These are phyloP conservation scores for Psilocybe mexicana DNA, from an alignment of 1,284 basidiomycete species.

Conservation along the genomic window DNA sequence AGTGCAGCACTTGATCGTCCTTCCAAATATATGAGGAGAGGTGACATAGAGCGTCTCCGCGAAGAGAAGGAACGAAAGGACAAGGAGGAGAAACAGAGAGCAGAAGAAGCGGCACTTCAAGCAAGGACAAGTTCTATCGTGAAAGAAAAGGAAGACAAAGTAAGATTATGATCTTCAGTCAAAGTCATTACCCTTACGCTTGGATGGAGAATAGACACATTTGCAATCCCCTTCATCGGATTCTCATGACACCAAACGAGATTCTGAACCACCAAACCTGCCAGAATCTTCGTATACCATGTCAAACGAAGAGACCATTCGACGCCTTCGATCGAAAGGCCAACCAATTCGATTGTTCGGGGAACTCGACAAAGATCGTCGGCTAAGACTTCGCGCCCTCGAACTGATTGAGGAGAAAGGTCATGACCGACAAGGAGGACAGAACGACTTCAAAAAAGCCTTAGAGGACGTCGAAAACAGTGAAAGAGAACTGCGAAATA, in stretches of 20 bases:
- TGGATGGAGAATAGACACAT: slow-evolving; percentile 52
- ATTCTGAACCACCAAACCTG: slow-evolving; percentile 51
- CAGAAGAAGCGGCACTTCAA: slow-evolving; percentile 31
- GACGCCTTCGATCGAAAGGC: slow-evolving; percentile 85
- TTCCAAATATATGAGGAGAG: slow-evolving; percentile 85
- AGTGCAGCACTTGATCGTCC: slow-evolving; percentile 39
- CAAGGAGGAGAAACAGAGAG: slow-evolving; percentile 44
- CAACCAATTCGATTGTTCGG: slow-evolving; percentile 96
- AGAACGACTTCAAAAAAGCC: slow-evolving; percentile 95
- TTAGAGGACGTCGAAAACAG: slow-evolving; percentile 89
- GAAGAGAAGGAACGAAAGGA: slow-evolving; percentile 62
- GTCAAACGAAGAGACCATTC: slow-evolving; percentile 89
- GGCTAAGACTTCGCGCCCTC: slow-evolving; percentile 86
- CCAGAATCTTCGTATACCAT: slow-evolving; percentile 77
- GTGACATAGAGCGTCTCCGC: slow-evolving; percentile 75
- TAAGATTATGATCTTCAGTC: slow-evolving; percentile 32
- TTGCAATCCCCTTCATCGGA: slow-evolving; percentile 39
- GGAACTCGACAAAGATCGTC: slow-evolving; percentile 91
- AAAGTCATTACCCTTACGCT: slow-evolving; percentile 36
- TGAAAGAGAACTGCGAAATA: slow-evolving; percentile 69
- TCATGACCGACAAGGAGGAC: slow-evolving; percentile 71
- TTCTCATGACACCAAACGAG: slow-evolving; percentile 39
- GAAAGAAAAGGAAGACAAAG: slow-evolving; percentile 36
- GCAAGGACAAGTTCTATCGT: slow-evolving; percentile 19
- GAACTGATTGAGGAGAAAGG: slow-evolving; percentile 93